A percentile compares a stretch with the other conserved stretches of the same genome.
Evolutionary conservation across 108 stramenopile species (phyloP).

Genomic region (Chaetoceros tenuissimus): DNA sequence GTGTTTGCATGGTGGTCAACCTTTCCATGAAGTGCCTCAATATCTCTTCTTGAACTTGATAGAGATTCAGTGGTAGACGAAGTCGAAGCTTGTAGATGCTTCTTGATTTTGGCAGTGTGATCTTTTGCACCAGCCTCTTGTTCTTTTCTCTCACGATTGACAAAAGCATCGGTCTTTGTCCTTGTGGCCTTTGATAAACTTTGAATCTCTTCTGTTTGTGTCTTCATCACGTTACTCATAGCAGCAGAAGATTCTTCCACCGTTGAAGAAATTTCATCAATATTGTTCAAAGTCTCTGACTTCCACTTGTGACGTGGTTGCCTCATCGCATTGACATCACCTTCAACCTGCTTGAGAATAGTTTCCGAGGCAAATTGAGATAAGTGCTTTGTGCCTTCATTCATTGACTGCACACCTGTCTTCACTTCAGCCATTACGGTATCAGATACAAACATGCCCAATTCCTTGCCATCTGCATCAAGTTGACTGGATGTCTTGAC

Average conservation of each 20-base stretch:
- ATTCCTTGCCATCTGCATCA: not conserved
- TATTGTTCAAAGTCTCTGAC: not conserved
- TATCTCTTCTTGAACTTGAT: not conserved
- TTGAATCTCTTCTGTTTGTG: not conserved
- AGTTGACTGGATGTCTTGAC: not conserved
- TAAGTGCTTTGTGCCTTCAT: not conserved
- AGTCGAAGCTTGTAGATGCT: slow-evolving; percentile 10
- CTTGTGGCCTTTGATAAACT: not conserved
- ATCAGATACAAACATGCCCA: not conserved
- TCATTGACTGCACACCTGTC: not conserved
- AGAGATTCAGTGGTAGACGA: not conserved
- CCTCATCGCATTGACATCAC: not conserved
- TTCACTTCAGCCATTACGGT: not conserved
- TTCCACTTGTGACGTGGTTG: not conserved
- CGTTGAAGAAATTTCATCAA: not conserved
- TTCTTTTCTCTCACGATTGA: slow-evolving; percentile 11
- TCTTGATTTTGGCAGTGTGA: slow-evolving; percentile 8
- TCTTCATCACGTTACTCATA: not conserved
- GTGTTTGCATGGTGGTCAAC: slow-evolving; percentile 29
- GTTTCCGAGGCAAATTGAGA: not conserved
- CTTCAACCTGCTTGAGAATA: not conserved
- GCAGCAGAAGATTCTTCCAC: not conserved
- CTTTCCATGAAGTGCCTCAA: too few relatives aligned
- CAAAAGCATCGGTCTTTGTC: slow-evolving; percentile 7
- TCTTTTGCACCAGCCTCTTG: slow-evolving; percentile 19